Evolutionary conservation across 139 green algal genomes (phyloP).

Genomic region (Ettlia oleoabundans): DNA sequence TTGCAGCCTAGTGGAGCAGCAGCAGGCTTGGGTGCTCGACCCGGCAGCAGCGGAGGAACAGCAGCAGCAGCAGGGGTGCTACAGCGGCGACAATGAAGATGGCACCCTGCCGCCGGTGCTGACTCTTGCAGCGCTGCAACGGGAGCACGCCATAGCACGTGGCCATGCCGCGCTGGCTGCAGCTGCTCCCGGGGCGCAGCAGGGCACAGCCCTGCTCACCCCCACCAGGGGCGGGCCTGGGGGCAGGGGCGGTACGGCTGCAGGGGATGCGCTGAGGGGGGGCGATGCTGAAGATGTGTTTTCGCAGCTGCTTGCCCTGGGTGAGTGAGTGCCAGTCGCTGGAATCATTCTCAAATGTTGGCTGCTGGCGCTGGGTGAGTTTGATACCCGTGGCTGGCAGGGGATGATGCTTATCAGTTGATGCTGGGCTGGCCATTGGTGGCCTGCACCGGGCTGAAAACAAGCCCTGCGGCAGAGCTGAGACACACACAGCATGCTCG

Average conservation of each 20-base stretch:
- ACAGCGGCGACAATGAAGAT: not conserved
- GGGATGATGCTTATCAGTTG: too few relatives aligned
- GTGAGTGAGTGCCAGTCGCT: conserved; percentile 16
- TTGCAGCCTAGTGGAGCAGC: conserved; percentile 30
- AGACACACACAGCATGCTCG: not conserved
- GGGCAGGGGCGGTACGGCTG: too few relatives aligned
- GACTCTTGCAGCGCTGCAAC: conserved; percentile 30
- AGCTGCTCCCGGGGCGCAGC: conserved; percentile 22
- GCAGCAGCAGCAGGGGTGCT: not conserved
- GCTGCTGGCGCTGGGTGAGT: too few relatives aligned
- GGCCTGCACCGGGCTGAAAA: too few relatives aligned
- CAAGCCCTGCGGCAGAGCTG: too few relatives aligned
- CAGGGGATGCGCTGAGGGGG: not conserved
- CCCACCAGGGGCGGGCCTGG: not conserved
- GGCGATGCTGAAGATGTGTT: conserved; percentile 34
- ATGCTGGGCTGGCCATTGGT: too few relatives aligned
- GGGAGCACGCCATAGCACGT: conserved; percentile 36
- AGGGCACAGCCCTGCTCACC: not conserved
- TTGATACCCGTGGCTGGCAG: too few relatives aligned
- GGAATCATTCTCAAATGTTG: too few relatives aligned
- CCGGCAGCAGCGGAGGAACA: not conserved
- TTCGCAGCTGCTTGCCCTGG: conserved; percentile 34
- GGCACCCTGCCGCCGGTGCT: conserved; percentile 21
- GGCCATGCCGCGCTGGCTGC: conserved; percentile 23
- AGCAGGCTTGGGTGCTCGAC: conserved; percentile 48